phyloP scores from a whole-genome alignment of 2,329 filamentous ascomycete species.

The Colletotrichum liaoningense region DNA sequence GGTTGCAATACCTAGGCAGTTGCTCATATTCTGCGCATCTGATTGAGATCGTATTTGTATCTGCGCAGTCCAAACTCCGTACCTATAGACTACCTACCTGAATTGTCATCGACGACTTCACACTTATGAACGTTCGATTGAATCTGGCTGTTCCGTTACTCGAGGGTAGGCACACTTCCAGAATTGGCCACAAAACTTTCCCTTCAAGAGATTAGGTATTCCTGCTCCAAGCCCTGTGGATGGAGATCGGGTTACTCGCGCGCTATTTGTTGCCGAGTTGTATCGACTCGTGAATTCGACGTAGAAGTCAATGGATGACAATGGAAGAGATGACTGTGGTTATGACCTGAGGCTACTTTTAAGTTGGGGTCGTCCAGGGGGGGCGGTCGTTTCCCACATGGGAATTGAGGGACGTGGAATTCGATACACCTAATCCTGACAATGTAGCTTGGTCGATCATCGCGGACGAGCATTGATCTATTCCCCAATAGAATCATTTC shows the following conservation, averaged over 20 bases:
- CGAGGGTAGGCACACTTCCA: no score
- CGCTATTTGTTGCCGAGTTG: no score
- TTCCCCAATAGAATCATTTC: not conserved
- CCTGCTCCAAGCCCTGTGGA: no score
- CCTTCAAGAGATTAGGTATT: no score
- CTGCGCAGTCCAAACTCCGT: not conserved
- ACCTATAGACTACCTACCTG: not conserved
- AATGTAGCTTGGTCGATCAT: not conserved
- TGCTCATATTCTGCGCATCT: not conserved
- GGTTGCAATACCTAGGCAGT: not conserved
- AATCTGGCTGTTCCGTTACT: not conserved
- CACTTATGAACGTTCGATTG: not conserved
- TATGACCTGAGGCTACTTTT: constrained; percentile 15
- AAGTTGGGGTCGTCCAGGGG: constrained; percentile 6
- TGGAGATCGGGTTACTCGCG: no score
- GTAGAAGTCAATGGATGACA: constrained; percentile 27
- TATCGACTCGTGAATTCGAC: not conserved
- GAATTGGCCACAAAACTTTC: no score
- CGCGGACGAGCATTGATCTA: not conserved
- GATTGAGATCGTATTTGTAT: not conserved
- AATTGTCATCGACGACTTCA: not conserved
- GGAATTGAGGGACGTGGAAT: not conserved
- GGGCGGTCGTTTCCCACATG: not conserved
- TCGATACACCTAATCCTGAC: not conserved
- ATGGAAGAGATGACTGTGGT: constrained; percentile 21